A percentile compares a stretch with the other conserved stretches of the same genome.
These are phyloP conservation scores for Chrysoporthe deuterocubensis DNA, from an alignment of 2,329 filamentous ascomycete genomes.

Conservation along the genomic window DNA sequence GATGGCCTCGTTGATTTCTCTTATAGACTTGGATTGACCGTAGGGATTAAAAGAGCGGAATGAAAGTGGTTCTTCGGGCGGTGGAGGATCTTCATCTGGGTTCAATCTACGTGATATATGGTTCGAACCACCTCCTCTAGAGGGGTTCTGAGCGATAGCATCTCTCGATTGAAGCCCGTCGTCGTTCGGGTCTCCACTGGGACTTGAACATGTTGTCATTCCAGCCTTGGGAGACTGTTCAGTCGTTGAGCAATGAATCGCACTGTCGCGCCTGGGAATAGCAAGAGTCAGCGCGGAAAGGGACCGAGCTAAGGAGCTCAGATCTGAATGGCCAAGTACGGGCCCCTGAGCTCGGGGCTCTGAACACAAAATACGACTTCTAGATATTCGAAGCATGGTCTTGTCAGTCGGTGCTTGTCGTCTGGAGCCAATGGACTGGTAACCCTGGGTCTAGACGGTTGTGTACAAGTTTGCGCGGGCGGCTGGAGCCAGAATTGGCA, in stretches of 20 bases:
- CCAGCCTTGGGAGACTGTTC: not conserved
- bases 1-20: conserved; percentile 23
- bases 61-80: not conserved
- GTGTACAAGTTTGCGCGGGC: no score
- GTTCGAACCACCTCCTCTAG: not conserved
- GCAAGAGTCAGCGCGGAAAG: not conserved
- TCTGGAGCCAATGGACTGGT: not conserved
- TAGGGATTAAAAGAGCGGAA: conserved; percentile 13
- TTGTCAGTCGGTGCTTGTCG: not conserved
- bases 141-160: not conserved
- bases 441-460: no score
- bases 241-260: not conserved
- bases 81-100: not conserved
- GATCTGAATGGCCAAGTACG: not conserved
- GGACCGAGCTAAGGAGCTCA: not conserved
- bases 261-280: not conserved
- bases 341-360: not conserved
- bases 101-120: not conserved
- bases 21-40: conserved; percentile 9
- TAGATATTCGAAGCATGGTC: not conserved
- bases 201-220: not conserved
- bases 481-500: no score
- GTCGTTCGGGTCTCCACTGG: not conserved
- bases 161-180: not conserved
- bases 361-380: not conserved